Conservation (phyloP, 768 basidiomycete genomes). For the Collybia mongolica region DNA sequence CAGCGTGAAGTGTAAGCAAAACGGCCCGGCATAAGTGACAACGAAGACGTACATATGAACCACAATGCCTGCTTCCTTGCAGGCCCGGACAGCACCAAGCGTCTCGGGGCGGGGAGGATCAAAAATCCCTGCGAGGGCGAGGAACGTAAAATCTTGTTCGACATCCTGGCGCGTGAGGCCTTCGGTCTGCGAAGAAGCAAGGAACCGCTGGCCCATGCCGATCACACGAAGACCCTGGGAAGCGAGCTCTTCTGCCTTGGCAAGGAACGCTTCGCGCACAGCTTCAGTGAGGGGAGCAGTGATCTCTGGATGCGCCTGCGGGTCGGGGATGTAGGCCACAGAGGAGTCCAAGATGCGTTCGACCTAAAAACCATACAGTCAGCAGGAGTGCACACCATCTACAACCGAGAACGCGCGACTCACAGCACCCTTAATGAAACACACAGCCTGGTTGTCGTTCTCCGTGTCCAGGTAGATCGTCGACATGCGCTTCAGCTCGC, state of each 20-base stretch:
- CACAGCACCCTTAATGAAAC: constrained; percentile 37
- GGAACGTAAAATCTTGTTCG: constrained; percentile 46
- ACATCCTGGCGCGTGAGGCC: constrained; percentile 38
- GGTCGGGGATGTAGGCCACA: constrained; percentile 26
- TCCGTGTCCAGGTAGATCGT: constrained; percentile 32
- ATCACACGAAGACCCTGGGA: constrained; percentile 41
- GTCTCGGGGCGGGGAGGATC: constrained; percentile 59
- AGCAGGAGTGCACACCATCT: background rate
- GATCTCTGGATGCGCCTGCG: constrained; percentile 17
- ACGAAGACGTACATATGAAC: constrained; percentile 34
- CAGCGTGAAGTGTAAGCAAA: constrained; percentile 3
- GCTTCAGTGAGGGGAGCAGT: constrained; percentile 27
- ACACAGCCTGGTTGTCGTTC: constrained; percentile 16
- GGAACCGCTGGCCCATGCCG: constrained; percentile 28
- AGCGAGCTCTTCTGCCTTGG: constrained; percentile 35
- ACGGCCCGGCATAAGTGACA: background rate
- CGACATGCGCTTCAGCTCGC: constrained; percentile 51
- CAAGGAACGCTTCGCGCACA: constrained; percentile 23
- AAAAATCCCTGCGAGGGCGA: constrained; percentile 55
- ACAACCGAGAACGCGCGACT: constrained; percentile 4
- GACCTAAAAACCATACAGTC: constrained; percentile 19
- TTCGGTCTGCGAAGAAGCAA: constrained; percentile 19
- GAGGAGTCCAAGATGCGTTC: constrained; percentile 54
- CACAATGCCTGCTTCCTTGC: constrained; percentile 50
- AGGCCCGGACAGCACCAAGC: constrained; percentile 47